These are phyloP conservation scores for Phoenix dactylifera DNA, from an alignment of 176 grass and related monocot species.

Conservation along the genomic window DNA sequence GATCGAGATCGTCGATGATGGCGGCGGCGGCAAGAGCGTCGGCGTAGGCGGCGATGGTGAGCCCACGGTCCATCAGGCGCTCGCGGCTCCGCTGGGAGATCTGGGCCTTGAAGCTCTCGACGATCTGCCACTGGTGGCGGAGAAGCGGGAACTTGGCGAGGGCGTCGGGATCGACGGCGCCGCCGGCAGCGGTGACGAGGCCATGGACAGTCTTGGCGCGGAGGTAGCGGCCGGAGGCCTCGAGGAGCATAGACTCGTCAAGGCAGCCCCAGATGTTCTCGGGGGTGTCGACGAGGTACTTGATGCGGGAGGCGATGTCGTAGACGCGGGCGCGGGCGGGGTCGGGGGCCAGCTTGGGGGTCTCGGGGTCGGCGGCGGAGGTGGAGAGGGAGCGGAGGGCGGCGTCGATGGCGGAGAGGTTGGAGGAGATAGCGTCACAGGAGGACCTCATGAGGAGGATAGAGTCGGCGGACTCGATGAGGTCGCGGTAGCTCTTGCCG, in stretches of 20 bases:
- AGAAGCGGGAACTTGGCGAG: slow-evolving; percentile 69
- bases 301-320: slow-evolving; percentile 53
- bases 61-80: slow-evolving; percentile 57
- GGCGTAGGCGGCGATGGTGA: slow-evolving; percentile 55
- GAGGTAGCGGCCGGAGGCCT: slow-evolving; percentile 77
- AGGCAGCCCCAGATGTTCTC: slow-evolving; percentile 98
- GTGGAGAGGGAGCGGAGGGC: slow-evolving; percentile 62
- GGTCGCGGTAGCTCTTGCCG: slow-evolving; percentile 91
- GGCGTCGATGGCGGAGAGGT: slow-evolving; percentile 52
- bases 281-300: slow-evolving; percentile 97
- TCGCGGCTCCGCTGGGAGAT: slow-evolving; percentile 77
- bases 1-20: slow-evolving; percentile 58
- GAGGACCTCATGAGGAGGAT: slow-evolving; percentile 87
- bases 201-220: slow-evolving; percentile 64
- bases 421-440: slow-evolving; percentile 57
- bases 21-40: slow-evolving; percentile 67
- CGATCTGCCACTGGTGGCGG: slow-evolving; percentile 83
- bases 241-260: slow-evolving; percentile 79
- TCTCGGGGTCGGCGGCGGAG: slow-evolving; percentile 14
- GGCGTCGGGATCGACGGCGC: slow-evolving; percentile 21
- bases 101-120: slow-evolving; percentile 73
- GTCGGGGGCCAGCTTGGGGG: slow-evolving; percentile 19
- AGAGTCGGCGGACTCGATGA: slow-evolving; percentile 92
- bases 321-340: slow-evolving; percentile 51
- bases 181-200: slow-evolving; percentile 25